phyloP scores from a whole-genome alignment of 2,329 filamentous ascomycete genomes.

The Peltaster fructicola region DNA sequence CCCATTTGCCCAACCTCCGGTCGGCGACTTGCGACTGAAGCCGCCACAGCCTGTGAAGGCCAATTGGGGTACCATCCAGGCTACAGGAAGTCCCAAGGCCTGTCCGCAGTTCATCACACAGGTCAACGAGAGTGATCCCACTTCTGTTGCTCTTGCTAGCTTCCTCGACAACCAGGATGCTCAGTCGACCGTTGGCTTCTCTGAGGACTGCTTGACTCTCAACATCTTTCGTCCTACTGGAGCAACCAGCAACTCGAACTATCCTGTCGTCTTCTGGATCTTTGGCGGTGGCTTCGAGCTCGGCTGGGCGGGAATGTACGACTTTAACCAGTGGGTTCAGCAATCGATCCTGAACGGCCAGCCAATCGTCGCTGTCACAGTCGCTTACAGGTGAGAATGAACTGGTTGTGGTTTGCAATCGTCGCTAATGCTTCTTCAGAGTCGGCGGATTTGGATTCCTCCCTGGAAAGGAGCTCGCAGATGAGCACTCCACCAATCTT shows the following conservation, averaged over 20 bases:
- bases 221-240: constrained; percentile 9
- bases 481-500: constrained; percentile 21
- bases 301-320: constrained; percentile 23
- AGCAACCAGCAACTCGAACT: constrained; percentile 3
- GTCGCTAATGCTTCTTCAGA: constrained; percentile 5
- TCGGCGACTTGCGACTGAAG: constrained; percentile 47
- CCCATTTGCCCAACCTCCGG: constrained; percentile 55
- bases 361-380: constrained; percentile 55
- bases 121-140: constrained; percentile 21
- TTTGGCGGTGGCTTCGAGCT: constrained; percentile 19
- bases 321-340: constrained; percentile 22
- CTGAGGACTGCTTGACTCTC: constrained; percentile 12
- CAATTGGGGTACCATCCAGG: constrained; percentile 42
- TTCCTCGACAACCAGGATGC: constrained; percentile 25
- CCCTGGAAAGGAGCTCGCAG: constrained; percentile 15
- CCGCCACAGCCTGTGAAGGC: constrained; percentile 45
- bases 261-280: constrained; percentile 12
- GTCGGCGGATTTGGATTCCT: constrained; percentile 20
- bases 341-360: constrained; percentile 33
- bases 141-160: constrained; percentile 20
- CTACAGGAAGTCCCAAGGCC: constrained; percentile 38
- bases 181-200: too few relatives aligned
- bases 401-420: background rate
- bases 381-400: constrained; percentile 42
- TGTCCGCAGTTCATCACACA: constrained; percentile 58